phyloP scores from a whole-genome alignment of 495 filamentous ascomycete species.

The Elaphomyces granulatus region DNA sequence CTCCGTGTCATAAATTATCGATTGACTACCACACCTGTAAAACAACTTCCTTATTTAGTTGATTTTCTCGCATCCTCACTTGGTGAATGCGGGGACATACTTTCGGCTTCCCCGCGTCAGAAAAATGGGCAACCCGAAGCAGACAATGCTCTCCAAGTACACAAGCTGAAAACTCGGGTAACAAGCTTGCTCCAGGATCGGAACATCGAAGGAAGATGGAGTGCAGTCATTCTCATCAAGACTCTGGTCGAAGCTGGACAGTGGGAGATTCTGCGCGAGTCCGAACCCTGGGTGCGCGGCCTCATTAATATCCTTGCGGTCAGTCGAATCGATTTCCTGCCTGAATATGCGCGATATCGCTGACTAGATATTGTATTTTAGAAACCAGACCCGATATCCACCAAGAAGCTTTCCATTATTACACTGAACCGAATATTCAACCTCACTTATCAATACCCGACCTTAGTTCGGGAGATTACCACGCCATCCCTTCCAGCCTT shows the following conservation, averaged over 20 bases:
- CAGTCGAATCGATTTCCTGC: constrained; percentile 15
- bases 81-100: constrained; percentile 41
- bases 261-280: constrained; percentile 57
- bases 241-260: constrained; percentile 66
- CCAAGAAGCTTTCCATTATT: constrained; percentile 59
- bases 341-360: neutral
- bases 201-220: constrained; percentile 55
- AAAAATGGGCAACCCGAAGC: constrained; percentile 40
- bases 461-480: constrained; percentile 72
- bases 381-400: constrained; percentile 58
- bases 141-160: constrained; percentile 48
- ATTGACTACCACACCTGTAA: constrained; percentile 45
- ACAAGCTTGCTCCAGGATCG: constrained; percentile 60
- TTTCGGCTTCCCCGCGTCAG: constrained; percentile 34
- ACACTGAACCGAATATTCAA: constrained; percentile 69
- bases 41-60: constrained; percentile 48
- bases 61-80: constrained; percentile 47
- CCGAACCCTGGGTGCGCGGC: constrained; percentile 56
- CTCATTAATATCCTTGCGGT: constrained; percentile 58
- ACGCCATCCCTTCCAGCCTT: constrained; percentile 68
- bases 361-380: constrained; percentile 17
- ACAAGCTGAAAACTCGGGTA: constrained; percentile 67
- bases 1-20: constrained; percentile 53
- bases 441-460: constrained; percentile 64
- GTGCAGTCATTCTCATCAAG: constrained; percentile 63